Conservation (phyloP, 345 rosid species). For the Capsella bursapastoris region DNA sequence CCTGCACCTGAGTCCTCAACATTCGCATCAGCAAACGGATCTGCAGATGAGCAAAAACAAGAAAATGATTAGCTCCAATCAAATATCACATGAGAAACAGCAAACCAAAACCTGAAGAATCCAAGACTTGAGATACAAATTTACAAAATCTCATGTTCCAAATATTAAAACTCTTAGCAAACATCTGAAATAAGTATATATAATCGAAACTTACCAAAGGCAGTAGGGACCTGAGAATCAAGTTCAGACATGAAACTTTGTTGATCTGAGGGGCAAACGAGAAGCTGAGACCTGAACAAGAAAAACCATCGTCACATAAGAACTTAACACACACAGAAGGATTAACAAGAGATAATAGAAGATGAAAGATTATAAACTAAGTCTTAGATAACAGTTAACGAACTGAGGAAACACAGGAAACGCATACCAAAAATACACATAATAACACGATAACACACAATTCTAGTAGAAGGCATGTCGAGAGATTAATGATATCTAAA, state of each 20-base stretch:
- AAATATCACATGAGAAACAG: not conserved
- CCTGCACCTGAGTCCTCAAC: conserved; percentile 85
- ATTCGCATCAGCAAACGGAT: conserved; percentile 76
- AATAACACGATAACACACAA: conserved; percentile 11
- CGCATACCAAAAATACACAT: not conserved
- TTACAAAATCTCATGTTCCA: not conserved
- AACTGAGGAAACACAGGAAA: not conserved
- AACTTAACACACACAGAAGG: conserved; percentile 8
- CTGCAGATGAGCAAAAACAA: conserved; percentile 34
- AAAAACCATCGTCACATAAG: not conserved
- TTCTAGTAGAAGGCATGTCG: not conserved
- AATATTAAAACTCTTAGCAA: not conserved
- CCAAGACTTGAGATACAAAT: not conserved
- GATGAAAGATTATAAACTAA: not conserved
- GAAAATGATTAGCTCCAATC: conserved; percentile 19
- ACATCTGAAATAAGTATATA: not conserved
- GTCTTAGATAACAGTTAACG: not conserved
- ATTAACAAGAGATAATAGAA: not conserved
- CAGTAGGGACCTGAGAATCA: conserved; percentile 58
- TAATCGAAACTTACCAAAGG: conserved; percentile 50
- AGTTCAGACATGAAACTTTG: conserved; percentile 70
- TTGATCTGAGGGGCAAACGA: conserved; percentile 36
- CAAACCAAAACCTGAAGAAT: not conserved
- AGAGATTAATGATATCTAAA: not conserved
- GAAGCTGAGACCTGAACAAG: conserved; percentile 40